These are phyloP conservation scores for Triticum monococcum DNA, from an alignment of 176 grass and related monocot genomes.

Conservation along the genomic window DNA sequence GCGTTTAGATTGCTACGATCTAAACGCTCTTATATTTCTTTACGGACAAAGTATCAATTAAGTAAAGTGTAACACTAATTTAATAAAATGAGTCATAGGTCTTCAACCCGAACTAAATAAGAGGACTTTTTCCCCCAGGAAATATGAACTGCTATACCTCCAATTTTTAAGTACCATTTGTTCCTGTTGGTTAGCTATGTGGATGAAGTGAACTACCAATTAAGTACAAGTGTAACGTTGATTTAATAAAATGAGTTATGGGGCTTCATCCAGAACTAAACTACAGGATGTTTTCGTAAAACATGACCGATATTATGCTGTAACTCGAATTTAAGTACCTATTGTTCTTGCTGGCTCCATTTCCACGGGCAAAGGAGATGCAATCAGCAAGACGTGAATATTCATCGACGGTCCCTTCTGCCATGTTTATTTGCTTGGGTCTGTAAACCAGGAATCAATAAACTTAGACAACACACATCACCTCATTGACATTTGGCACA, in stretches of 20 bases:
- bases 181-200: too few relatives aligned
- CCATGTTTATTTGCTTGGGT: slow-evolving; percentile 27
- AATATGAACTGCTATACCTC: too few relatives aligned
- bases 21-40: too few relatives aligned
- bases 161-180: too few relatives aligned
- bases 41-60: too few relatives aligned
- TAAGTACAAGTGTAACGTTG: too few relatives aligned
- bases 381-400: slow-evolving; percentile 36
- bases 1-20: too few relatives aligned
- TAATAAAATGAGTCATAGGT: too few relatives aligned
- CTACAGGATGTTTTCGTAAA: not conserved
- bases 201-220: not conserved
- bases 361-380: slow-evolving; percentile 32
- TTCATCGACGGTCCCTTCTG: slow-evolving; percentile 20
- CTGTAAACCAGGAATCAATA: not conserved
- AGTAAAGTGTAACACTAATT: too few relatives aligned
- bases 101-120: too few relatives aligned
- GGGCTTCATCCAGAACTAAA: not conserved
- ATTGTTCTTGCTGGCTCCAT: slow-evolving; percentile 12
- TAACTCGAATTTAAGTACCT: not conserved
- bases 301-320: not conserved
- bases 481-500: not conserved
- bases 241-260: too few relatives aligned
- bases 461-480: not conserved
- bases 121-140: too few relatives aligned